phyloP scores from a whole-genome alignment of 108 stramenopile genomes.

The Nitzschia sp. region DNA sequence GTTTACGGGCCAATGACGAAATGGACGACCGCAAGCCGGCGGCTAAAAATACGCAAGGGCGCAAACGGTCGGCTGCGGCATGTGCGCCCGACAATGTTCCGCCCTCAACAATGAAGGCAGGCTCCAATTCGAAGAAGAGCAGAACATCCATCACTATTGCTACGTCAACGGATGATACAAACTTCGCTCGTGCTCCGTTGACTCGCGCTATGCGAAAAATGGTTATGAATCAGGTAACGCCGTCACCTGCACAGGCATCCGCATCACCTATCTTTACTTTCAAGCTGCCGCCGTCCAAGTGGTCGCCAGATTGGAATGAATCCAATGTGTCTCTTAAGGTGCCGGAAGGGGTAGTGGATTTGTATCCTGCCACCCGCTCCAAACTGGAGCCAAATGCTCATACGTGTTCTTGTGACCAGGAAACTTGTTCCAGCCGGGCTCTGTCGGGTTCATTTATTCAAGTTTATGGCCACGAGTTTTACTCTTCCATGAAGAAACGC shows the following conservation, averaged over 20 bases:
- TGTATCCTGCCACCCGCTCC: conserved; percentile 23
- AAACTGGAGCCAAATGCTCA: neutral
- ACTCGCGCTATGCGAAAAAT: neutral
- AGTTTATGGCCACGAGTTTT: conserved; percentile 37
- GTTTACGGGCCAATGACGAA: neutral
- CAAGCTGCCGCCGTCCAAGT: neutral
- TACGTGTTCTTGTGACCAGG: conserved; percentile 9
- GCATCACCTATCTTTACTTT: conserved; percentile 9
- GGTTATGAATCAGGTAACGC: conserved; percentile 14
- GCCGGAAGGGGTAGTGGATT: conserved; percentile 27
- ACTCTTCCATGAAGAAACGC: conserved; percentile 8
- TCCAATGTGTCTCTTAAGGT: neutral
- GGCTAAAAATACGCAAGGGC: neutral
- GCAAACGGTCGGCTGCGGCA: conserved; percentile 1
- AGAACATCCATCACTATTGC: neutral
- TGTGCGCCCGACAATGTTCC: no score
- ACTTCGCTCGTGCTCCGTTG: neutral
- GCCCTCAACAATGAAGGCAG: neutral
- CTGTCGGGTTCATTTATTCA: conserved; percentile 29
- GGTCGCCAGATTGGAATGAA: neutral
- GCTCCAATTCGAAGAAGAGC: neutral
- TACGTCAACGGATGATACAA: neutral
- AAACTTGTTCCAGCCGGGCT: conserved; percentile 20
- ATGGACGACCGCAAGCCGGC: neutral
- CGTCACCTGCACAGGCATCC: conserved; percentile 11